A percentile compares a stretch with the other conserved stretches of the same genome.
Evolutionary conservation across 805 yeast species (phyloP).

Genomic region (Geotrichum ghanense): DNA sequence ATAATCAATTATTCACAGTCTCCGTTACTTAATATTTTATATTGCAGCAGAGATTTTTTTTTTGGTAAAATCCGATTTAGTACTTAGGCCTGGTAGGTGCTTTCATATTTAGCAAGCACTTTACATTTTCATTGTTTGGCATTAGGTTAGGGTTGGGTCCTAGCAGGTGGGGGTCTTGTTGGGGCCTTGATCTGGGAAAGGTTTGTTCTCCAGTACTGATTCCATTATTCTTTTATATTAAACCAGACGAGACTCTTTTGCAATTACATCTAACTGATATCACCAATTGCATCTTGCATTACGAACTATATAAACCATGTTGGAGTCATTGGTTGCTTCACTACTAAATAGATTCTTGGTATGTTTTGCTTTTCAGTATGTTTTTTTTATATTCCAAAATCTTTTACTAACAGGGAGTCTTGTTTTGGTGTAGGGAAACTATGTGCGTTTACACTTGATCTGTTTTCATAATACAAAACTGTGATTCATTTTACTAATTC

Average conservation of each 20-base stretch:
- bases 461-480: not conserved
- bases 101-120: no score
- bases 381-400: not conserved
- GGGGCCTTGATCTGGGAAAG: no score
- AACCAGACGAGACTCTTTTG: not conserved
- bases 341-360: constrained; percentile 30
- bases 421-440: constrained; percentile 19
- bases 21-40: no score
- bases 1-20: no score
- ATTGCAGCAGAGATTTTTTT: no score
- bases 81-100: no score
- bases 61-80: no score
- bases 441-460: not conserved
- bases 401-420: constrained; percentile 20
- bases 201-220: not conserved
- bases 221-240: not conserved
- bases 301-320: constrained; percentile 21
- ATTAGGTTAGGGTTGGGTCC: no score
- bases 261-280: not conserved
- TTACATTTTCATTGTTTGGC: no score
- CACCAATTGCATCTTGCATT: not conserved
- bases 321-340: constrained; percentile 33
- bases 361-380: constrained; percentile 10
- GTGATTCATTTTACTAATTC: not conserved
- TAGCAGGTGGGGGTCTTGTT: no score